phyloP scores from a whole-genome alignment of 2,329 filamentous ascomycete species.

The Aspergillus texensis region DNA sequence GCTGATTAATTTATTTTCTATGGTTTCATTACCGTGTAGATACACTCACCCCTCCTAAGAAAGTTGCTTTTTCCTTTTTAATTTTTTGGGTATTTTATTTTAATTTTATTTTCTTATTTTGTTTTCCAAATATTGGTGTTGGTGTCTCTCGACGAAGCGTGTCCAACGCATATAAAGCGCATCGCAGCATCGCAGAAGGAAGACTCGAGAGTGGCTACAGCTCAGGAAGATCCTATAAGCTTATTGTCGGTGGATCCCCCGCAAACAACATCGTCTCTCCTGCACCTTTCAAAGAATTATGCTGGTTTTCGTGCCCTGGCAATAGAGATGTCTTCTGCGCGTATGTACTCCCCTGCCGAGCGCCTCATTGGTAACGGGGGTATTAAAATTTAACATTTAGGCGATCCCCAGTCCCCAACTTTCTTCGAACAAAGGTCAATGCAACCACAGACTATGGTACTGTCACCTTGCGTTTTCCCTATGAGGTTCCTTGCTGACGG shows the following conservation, averaged over 20 bases:
- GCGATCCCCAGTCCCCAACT: conserved; percentile 18
- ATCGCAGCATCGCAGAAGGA: conserved; percentile 6
- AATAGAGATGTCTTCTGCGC: conserved; percentile 18
- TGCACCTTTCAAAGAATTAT: conserved; percentile 11
- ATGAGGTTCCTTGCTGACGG: background rate
- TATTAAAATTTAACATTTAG: conserved; percentile 14
- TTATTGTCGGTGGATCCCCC: conserved; percentile 19
- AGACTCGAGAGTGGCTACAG: conserved; percentile 4
- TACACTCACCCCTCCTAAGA: background rate
- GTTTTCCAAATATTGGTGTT: background rate
- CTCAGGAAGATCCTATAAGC: conserved; percentile 13
- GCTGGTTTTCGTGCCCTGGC: conserved; percentile 15
- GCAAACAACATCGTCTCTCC: conserved; percentile 6
- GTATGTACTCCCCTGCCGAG: conserved; percentile 12
- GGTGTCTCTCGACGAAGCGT: background rate
- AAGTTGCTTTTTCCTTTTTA: conserved; percentile 11
- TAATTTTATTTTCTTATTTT: conserved; percentile 3
- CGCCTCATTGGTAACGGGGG: conserved; percentile 16
- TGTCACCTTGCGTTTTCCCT: background rate
- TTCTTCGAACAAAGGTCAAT: conserved; percentile 16
- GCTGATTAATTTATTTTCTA: conserved; percentile 14
- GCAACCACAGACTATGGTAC: conserved; percentile 21
- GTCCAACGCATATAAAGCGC: conserved; percentile 14
- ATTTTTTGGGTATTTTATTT: background rate
- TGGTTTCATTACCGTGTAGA: conserved; percentile 17